These are phyloP conservation scores for Pseudevernia furfuracea DNA, from an alignment of 495 filamentous ascomycete species.

Conservation along the genomic window DNA sequence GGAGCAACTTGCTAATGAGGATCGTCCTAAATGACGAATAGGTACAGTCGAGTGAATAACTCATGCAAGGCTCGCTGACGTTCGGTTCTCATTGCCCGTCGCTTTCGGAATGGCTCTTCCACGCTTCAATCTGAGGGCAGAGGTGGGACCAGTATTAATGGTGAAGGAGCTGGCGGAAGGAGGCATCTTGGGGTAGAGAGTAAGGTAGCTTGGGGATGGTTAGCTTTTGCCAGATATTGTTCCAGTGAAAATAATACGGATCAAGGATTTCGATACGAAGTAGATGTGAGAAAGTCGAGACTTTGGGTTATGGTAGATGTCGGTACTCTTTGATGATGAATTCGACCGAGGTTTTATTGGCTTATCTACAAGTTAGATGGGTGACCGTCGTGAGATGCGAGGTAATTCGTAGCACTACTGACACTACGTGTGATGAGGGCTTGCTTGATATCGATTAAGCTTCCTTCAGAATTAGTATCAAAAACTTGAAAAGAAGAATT, in stretches of 20 bases:
- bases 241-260: too few relatives aligned
- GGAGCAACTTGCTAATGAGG: too few relatives aligned
- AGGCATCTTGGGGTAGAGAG: neutral
- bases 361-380: too few relatives aligned
- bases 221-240: too few relatives aligned
- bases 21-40: too few relatives aligned
- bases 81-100: neutral
- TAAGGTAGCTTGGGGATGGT: neutral
- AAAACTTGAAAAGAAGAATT: too few relatives aligned
- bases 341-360: too few relatives aligned
- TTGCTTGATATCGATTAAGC: too few relatives aligned
- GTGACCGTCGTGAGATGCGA: too few relatives aligned
- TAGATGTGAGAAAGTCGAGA: neutral
- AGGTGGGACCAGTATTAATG: neutral
- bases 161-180: neutral
- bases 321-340: neutral
- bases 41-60: neutral
- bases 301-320: neutral
- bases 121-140: neutral
- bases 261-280: neutral
- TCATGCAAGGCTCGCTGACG: neutral
- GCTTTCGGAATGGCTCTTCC: neutral
- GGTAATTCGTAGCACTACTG: too few relatives aligned
- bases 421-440: too few relatives aligned
- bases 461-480: too few relatives aligned